Conservation (phyloP, 2,329 filamentous ascomycete genomes). For the Exophiala bonariae region DNA sequence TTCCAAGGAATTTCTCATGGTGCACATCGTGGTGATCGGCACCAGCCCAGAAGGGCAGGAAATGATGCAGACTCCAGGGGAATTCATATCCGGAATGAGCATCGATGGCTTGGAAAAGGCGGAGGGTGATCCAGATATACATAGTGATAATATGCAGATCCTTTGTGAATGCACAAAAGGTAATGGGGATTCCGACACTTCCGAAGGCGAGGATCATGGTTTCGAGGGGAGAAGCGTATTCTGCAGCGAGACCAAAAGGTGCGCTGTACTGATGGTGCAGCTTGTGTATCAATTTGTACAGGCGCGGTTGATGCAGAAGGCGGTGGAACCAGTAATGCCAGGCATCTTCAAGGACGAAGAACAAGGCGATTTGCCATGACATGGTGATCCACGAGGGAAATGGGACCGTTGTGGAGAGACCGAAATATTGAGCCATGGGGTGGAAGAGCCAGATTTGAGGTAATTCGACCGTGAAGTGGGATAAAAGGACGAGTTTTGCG, state of each 20-base stretch:
- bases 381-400: slow-evolving; percentile 87
- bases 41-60: slow-evolving; percentile 97
- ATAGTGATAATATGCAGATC: slow-evolving; percentile 95
- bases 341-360: slow-evolving; percentile 93
- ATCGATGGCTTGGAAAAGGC: slow-evolving; percentile 96
- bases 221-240: slow-evolving; percentile 97
- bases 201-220: slow-evolving; percentile 92
- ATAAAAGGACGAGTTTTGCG: slow-evolving; percentile 86
- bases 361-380: slow-evolving; percentile 84
- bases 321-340: slow-evolving; percentile 99
- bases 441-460: slow-evolving; percentile 88
- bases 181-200: slow-evolving; percentile 75
- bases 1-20: slow-evolving; percentile 98
- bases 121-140: slow-evolving; percentile 92
- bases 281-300: slow-evolving; percentile 98
- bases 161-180: slow-evolving; percentile 79
- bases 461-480: slow-evolving; percentile 96
- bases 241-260: slow-evolving; percentile 91
- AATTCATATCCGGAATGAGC: slow-evolving; percentile 98
- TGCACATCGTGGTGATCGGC: slow-evolving; percentile 95
- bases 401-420: slow-evolving; percentile 82
- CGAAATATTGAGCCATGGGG: slow-evolving; percentile 89
- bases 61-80: slow-evolving; percentile 92
- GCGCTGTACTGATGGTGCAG: slow-evolving; percentile 99
- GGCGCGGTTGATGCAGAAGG: slow-evolving; percentile 85